phyloP scores from a whole-genome alignment of 2,329 filamentous ascomycete genomes.

The Aspergillus jensenii region DNA sequence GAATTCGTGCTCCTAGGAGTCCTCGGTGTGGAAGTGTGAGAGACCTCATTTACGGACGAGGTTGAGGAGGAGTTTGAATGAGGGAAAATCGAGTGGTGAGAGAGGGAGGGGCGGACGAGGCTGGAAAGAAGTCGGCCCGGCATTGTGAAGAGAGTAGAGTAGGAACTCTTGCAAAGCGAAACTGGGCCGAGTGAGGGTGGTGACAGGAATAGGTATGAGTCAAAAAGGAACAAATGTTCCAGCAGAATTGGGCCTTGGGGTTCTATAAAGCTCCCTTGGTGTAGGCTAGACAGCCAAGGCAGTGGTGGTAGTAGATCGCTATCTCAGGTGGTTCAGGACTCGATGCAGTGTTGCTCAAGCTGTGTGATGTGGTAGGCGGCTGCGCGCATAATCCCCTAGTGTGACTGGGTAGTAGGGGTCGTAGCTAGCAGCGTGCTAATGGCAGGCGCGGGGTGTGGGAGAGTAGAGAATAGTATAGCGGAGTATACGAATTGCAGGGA shows the following conservation, averaged over 20 bases:
- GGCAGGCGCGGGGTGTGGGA: constrained; percentile 5
- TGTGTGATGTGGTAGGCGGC: constrained; percentile 18
- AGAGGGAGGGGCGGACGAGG: constrained; percentile 37
- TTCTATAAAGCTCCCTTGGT: not conserved
- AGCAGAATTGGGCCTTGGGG: not conserved
- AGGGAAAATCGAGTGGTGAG: constrained; percentile 28
- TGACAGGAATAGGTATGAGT: too few relatives aligned
- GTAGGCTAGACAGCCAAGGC: not conserved
- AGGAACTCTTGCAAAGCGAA: too few relatives aligned
- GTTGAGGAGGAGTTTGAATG: constrained; percentile 39
- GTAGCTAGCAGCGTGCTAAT: not conserved
- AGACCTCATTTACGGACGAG: constrained; percentile 39
- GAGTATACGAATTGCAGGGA: not conserved
- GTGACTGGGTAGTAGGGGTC: not conserved
- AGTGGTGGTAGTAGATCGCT: not conserved
- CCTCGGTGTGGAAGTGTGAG: constrained; percentile 19
- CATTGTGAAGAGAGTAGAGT: constrained; percentile 26
- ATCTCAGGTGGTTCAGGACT: constrained; percentile 18
- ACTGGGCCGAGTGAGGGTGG: too few relatives aligned
- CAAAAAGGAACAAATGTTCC: not conserved
- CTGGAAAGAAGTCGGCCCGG: constrained; percentile 42
- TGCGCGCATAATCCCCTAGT: constrained; percentile 21
- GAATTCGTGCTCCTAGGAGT: constrained; percentile 24
- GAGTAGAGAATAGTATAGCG: not conserved
- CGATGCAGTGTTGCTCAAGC: constrained; percentile 26